Percentiles rank a stretch among this genome's conserved stretches.
phyloP scores from a whole-genome alignment of 78 protist species.

The Polysphondylium violaceum region DNA sequence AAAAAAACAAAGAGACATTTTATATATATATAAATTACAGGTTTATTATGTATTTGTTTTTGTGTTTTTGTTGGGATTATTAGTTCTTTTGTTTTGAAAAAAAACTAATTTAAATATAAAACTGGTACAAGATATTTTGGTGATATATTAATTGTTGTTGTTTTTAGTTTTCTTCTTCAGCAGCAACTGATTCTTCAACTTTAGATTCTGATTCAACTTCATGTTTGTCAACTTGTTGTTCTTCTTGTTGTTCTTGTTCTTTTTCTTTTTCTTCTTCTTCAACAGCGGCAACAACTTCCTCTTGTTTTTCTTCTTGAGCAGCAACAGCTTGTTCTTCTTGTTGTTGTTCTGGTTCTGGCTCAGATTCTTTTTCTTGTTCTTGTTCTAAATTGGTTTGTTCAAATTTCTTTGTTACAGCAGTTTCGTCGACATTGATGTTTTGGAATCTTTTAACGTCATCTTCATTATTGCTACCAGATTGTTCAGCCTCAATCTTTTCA shows the following conservation, averaged over 20 bases:
- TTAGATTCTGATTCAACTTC: neutral
- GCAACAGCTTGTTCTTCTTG: conserved; percentile 19
- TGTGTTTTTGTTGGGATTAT: too few relatives aligned
- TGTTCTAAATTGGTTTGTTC: conserved; percentile 7
- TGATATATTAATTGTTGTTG: too few relatives aligned
- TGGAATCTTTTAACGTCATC: conserved; percentile 39
- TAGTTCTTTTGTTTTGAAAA: too few relatives aligned
- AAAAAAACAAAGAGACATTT: too few relatives aligned
- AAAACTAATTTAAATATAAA: too few relatives aligned
- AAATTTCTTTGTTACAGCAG: neutral
- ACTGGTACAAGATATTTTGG: too few relatives aligned
- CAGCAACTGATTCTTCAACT: neutral
- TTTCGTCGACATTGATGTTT: conserved; percentile 3
- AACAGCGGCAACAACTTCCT: conserved; percentile 3
- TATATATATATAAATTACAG: too few relatives aligned
- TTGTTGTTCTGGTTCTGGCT: neutral
- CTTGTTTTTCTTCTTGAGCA: conserved; percentile 20
- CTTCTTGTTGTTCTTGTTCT: conserved; percentile 1
- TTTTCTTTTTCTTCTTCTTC: conserved; percentile 1
- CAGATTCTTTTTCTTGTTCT: neutral
- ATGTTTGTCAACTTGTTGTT: neutral
- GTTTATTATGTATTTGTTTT: too few relatives aligned
- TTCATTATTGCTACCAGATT: neutral
- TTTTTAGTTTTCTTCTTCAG: too few relatives aligned
- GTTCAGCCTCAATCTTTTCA: conserved; percentile 31